phyloP scores from a whole-genome alignment of 768 basidiomycete species.

The Clathrus columnatus region DNA sequence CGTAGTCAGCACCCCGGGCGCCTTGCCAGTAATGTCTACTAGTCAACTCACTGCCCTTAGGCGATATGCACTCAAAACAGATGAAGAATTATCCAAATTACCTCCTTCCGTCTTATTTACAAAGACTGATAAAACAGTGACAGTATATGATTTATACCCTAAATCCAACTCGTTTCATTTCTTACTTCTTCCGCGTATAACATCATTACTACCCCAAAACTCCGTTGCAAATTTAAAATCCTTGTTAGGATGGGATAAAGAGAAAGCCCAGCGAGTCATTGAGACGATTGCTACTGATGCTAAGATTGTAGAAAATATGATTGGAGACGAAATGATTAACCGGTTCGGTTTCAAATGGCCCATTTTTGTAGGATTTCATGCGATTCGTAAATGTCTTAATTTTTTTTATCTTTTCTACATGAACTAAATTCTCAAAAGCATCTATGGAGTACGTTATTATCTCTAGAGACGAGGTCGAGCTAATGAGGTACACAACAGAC shows the following conservation, averaged over 20 bases:
- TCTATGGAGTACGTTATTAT: conserved; percentile 67
- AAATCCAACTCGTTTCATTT: conserved; percentile 80
- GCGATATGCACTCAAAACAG: conserved; percentile 44
- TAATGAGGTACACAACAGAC: conserved; percentile 33
- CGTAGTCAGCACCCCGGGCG: conserved; percentile 2
- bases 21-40: background rate
- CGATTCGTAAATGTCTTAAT: conserved; percentile 30
- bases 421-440: conserved; percentile 18
- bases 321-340: conserved; percentile 72
- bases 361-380: conserved; percentile 80
- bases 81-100: conserved; percentile 34
- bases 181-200: conserved; percentile 60
- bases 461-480: background rate
- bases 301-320: conserved; percentile 42
- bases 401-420: background rate
- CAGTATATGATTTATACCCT: conserved; percentile 67
- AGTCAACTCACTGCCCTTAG: conserved; percentile 43
- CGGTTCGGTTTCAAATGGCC: conserved; percentile 70
- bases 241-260: conserved; percentile 47
- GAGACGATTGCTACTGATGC: conserved; percentile 48
- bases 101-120: conserved; percentile 55
- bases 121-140: conserved; percentile 45
- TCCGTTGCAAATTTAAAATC: conserved; percentile 47
- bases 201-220: conserved; percentile 22
- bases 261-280: conserved; percentile 46